Evolutionary conservation across 1,139 yeast genomes (phyloP), one percentile per base, ranked within the genome.

Genomic region (Kluyveromyces marxianus): DNA sequence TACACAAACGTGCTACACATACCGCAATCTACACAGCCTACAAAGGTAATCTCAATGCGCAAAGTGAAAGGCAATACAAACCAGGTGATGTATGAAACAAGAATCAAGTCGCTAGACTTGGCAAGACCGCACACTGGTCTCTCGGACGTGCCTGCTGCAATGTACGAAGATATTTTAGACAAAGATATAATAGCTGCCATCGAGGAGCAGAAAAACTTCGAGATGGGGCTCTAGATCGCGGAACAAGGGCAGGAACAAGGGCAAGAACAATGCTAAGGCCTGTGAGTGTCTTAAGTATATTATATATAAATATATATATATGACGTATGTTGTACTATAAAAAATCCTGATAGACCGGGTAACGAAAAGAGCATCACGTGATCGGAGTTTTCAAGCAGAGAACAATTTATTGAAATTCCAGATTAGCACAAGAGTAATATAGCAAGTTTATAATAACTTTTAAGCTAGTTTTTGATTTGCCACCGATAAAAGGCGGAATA

Each of bases 11-110:
- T 83, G 38, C 71, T 74, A 35, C 87, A 88, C 59, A 79, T 76
- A 39, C 96, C 97, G 1, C 60, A 58, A n/a, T 68, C 72, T 5
- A 83, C 95, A 2, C 97, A 92, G 65, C 87, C 97, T 0, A 69
- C 76, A 0, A 58, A 54, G 58, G 63, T 46, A 62, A 7, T 74
- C 46, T 51, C 70, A 1, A 49, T 53, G 4, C 55, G 55, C 29
- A 50, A 51, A 25, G 54, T 45, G 8, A 39, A 39, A 10, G 52
- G 53, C 14, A 49, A 55, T 26, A 54, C 51, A 24, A 57, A 56
- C 2, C 51, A 54, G 27, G 60, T 83, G 26, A 62, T 66, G 2
- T 73, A 77, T 49, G 82, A 80, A 41, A 76, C 86, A 0, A 65
- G 67, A 10, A 66, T 86, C 47, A 55, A 58, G n/a, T 70, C 76